Evolutionary conservation across 345 rosid genomes (phyloP).

Genomic region (Iberis pinnata): DNA sequence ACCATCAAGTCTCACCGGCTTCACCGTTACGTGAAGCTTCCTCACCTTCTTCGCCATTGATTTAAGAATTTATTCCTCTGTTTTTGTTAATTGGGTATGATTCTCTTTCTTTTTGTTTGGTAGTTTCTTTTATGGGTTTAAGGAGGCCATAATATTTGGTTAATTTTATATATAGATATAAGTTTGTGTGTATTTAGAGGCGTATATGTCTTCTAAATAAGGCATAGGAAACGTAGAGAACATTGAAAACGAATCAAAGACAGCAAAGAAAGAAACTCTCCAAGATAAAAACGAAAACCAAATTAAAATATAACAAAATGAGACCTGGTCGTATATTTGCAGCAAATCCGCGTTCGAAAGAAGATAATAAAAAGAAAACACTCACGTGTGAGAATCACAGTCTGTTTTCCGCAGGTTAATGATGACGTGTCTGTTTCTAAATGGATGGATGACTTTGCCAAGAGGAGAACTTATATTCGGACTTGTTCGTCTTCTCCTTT

Average conservation of each 20-base stretch:
- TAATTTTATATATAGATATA: neutral
- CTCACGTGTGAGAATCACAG: constrained; percentile 12
- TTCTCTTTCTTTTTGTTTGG: neutral
- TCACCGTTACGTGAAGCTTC: constrained; percentile 31
- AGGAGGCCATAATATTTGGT: neutral
- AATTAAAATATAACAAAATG: neutral
- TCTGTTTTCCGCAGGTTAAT: constrained; percentile 8
- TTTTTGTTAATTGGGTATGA: neutral
- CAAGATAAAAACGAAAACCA: neutral
- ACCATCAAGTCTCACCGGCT: constrained; percentile 31
- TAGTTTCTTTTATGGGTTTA: neutral
- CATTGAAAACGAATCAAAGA: constrained; percentile 21
- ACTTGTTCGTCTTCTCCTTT: constrained; percentile 1
- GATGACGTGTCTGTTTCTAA: constrained; percentile 14
- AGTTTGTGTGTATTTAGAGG: constrained; percentile 11
- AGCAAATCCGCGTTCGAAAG: constrained; percentile 20
- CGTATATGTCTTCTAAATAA: constrained; percentile 25
- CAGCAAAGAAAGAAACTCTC: constrained; percentile 16
- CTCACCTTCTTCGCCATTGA: constrained; percentile 31
- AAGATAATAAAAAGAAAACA: neutral
- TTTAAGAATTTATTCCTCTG: constrained; percentile 8
- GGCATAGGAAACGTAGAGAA: constrained; percentile 26
- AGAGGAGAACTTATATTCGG: constrained; percentile 13
- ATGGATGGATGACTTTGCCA: constrained; percentile 6
- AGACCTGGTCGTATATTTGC: constrained; percentile 20